Percentiles rank a stretch among this genome's conserved stretches.
Evolutionary conservation across 108 stramenopile genomes (phyloP).

Genomic region (Nitzschia sp.): DNA sequence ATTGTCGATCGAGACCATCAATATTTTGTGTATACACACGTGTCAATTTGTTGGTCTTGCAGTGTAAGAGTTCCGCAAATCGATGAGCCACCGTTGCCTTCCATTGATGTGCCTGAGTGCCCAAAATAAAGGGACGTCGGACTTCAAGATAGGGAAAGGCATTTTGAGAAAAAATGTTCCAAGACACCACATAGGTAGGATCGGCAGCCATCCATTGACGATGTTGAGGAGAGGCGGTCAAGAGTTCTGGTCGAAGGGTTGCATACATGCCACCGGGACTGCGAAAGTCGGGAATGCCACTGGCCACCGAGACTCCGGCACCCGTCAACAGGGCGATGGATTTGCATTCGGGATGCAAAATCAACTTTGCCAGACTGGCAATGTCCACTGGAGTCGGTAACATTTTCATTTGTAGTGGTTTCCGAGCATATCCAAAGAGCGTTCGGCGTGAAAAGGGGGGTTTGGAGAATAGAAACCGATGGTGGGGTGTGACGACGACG

Average conservation of each 20-base stretch:
- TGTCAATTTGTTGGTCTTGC: conserved; percentile 61
- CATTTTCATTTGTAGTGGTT: too few relatives aligned
- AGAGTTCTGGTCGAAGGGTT: conserved; percentile 65
- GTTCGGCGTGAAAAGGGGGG: too few relatives aligned
- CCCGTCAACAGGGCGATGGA: conserved; percentile 67
- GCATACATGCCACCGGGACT: conserved; percentile 83
- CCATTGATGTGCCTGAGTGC: conserved; percentile 57
- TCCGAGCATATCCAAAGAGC: too few relatives aligned
- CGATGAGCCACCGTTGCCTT: conserved; percentile 70
- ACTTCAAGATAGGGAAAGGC: conserved; percentile 80
- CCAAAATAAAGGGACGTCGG: conserved; percentile 78
- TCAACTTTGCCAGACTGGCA: conserved; percentile 44
- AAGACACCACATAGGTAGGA: conserved; percentile 67
- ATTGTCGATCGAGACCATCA: conserved; percentile 76
- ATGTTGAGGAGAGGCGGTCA: conserved; percentile 65
- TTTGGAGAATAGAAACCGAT: too few relatives aligned
- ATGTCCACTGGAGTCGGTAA: conserved; percentile 24
- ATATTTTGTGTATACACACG: conserved; percentile 86
- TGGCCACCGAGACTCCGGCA: conserved; percentile 75
- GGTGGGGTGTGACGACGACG: too few relatives aligned
- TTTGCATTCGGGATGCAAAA: conserved; percentile 47
- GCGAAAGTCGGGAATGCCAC: conserved; percentile 88
- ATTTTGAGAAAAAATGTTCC: conserved; percentile 60
- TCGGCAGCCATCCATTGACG: conserved; percentile 54
- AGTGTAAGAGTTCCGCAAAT: conserved; percentile 59